These are phyloP conservation scores for Nitzschia putrida DNA, from an alignment of 108 stramenopile species.

Conservation along the genomic window DNA sequence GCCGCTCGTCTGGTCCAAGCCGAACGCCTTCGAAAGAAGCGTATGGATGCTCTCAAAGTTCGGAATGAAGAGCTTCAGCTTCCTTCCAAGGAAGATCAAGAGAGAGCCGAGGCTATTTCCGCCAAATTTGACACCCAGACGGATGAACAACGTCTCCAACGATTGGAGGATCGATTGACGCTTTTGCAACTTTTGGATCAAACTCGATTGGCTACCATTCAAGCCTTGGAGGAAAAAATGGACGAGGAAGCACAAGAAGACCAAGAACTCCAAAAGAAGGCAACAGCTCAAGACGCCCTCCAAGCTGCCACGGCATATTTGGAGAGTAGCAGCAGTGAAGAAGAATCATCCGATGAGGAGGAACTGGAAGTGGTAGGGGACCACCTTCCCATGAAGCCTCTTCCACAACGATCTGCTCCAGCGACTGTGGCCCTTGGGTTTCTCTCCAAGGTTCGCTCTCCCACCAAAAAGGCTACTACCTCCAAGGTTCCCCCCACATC, in stretches of 20 bases:
- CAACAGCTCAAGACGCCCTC: constrained; percentile 43
- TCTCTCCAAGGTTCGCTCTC: constrained; percentile 19
- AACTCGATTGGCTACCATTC: constrained; percentile 50
- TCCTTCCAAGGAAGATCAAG: constrained; percentile 65
- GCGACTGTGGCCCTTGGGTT: constrained; percentile 25
- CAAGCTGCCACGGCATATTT: constrained; percentile 20
- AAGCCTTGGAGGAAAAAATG: constrained; percentile 18
- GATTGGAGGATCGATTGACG: constrained; percentile 71
- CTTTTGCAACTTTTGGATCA: constrained; percentile 64
- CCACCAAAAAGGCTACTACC: constrained; percentile 9
- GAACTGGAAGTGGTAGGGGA: constrained; percentile 25
- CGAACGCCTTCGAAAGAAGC: constrained; percentile 50
- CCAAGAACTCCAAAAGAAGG: constrained; percentile 14
- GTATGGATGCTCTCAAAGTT: constrained; percentile 68
- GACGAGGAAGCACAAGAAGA: constrained; percentile 16
- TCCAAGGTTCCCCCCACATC: not conserved
- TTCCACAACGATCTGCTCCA: constrained; percentile 23
- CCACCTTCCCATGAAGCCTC: constrained; percentile 26
- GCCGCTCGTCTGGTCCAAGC: constrained; percentile 27
- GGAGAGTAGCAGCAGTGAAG: constrained; percentile 12
- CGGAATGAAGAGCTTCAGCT: constrained; percentile 79
- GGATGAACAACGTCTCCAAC: constrained; percentile 62
- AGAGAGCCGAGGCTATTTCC: constrained; percentile 75
- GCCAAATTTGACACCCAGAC: constrained; percentile 77
- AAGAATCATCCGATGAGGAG: constrained; percentile 37